Base-by-base conservation (phyloP, 176 grass and related monocot genomes). In the Leersia perrieri region DNA sequence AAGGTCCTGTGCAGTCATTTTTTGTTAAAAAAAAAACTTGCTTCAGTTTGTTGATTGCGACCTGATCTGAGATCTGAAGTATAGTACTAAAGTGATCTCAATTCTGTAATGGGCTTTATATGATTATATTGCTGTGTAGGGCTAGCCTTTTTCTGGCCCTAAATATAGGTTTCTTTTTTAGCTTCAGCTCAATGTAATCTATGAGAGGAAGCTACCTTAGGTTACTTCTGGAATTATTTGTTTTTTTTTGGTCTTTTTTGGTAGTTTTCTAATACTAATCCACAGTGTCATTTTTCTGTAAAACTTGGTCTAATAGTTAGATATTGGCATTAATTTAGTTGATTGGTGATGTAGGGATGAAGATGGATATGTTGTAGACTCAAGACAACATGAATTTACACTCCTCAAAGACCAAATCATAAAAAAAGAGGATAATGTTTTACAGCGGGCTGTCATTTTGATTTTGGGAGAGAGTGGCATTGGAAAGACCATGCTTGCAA, bases 401-500 rank as follows among this genome's bases (percentile, higher is more conserved):
- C 39, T 42, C 55, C 85, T 87, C 41, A 87, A 77, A 81, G 55
- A 71, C 51, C 79, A 41, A 26, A 64, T 87, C 55, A 39, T 87
- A 16, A 70, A 87, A 39, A 76, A 71, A 55, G 65, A 71, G 40
- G 29, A 68, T 68, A 36, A 38, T 68, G 40, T 77, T 77, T 77
- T 27, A 33, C 65, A 64, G 26, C 85, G 55, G 4, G 72, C 79
- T 71, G 79, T 87, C 73, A 55, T 82, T 55, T 77, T 79, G 27
- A 71, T 87, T 64, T 27, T 87, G 32, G 85, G 85, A 13, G 65
- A 70, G 55, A 47, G 18, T 77, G 85, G 79, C 55, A 82, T 82
- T 77, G 85, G 85, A 63, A 87, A 87, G 73, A 87, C 80, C 36
- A 87, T 39, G 15, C 79, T 87, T 55, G 85, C 85, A 71, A 87